Evolutionary conservation across 2,329 filamentous ascomycete genomes (phyloP).

Genomic region (Xylariaceae sp.): DNA sequence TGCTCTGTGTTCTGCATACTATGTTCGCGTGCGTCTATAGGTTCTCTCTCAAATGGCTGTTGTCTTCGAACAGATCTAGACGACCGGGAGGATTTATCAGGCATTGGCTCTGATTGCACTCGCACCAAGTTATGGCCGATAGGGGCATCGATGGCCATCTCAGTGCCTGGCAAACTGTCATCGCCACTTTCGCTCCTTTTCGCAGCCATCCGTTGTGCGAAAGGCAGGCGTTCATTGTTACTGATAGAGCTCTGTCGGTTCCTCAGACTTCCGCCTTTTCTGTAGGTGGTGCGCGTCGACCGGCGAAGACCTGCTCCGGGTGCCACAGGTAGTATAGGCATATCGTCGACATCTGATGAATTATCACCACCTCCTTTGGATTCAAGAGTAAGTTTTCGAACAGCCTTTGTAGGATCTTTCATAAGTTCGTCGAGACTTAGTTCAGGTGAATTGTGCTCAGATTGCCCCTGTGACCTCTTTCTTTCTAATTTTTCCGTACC

Average conservation of each 20-base stretch:
- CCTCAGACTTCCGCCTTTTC: conserved; percentile 78
- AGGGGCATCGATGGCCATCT: conserved; percentile 44
- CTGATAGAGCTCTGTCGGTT: conserved; percentile 79
- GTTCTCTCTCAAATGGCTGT: conserved; percentile 48
- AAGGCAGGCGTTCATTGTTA: conserved; percentile 69
- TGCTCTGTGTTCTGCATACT: conserved; percentile 48
- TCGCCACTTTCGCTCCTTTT: conserved; percentile 57
- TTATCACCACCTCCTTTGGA: conserved; percentile 42
- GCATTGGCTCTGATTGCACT: conserved; percentile 66
- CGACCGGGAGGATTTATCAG: conserved; percentile 62
- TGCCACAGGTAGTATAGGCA: conserved; percentile 78
- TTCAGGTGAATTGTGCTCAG: conserved; percentile 50
- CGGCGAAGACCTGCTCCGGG: conserved; percentile 77
- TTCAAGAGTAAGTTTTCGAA: conserved; percentile 63
- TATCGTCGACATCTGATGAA: conserved; percentile 57
- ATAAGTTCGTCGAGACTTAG: conserved; percentile 78
- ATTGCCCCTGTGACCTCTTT: conserved; percentile 57
- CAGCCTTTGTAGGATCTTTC: conserved; percentile 68
- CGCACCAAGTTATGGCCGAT: conserved; percentile 53
- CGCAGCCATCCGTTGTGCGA: conserved; percentile 66
- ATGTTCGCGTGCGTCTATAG: conserved; percentile 40
- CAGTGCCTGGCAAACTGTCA: conserved; percentile 32
- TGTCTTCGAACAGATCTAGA: conserved; percentile 45
- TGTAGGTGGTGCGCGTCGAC: conserved; percentile 87
- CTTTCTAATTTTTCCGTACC: conserved; percentile 73